Conservation (phyloP, 2,329 filamentous ascomycete genomes). For the Phoma sp. region DNA sequence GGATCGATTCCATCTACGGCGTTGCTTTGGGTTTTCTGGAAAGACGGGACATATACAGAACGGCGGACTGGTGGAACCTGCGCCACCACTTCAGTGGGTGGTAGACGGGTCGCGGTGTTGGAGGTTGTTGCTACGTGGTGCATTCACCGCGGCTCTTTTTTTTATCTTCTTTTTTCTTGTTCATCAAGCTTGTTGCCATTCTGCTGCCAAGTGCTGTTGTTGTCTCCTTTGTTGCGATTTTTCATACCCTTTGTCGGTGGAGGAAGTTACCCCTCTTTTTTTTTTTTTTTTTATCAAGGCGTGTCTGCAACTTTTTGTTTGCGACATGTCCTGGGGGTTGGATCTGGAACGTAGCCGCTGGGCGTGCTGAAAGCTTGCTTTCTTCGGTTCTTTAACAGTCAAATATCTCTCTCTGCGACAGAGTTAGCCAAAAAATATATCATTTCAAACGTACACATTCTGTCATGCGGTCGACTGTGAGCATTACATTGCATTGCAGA, state of each 20-base stretch:
- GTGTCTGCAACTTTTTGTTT: slow-evolving; percentile 10
- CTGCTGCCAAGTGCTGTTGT: slow-evolving; percentile 17
- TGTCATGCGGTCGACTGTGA: neutral
- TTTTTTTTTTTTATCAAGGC: slow-evolving; percentile 17
- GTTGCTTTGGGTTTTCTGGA: slow-evolving; percentile 34
- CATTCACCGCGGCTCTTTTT: slow-evolving; percentile 16
- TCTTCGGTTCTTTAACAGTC: slow-evolving; percentile 33
- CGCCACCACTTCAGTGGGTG: slow-evolving; percentile 23
- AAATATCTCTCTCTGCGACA: slow-evolving; percentile 34
- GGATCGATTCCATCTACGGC: slow-evolving; percentile 41
- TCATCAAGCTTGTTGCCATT: neutral
- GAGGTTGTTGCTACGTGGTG: slow-evolving; percentile 23
- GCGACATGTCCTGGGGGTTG: slow-evolving; percentile 30
- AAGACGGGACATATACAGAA: slow-evolving; percentile 32
- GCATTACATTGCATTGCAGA: neutral
- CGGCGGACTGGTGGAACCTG: slow-evolving; percentile 44
- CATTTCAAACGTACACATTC: slow-evolving; percentile 14
- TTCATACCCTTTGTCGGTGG: slow-evolving; percentile 24
- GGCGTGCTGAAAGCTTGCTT: slow-evolving; percentile 35
- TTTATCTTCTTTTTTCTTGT: neutral
- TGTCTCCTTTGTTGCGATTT: slow-evolving; percentile 28
- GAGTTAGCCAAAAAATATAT: slow-evolving; percentile 36
- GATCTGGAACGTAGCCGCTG: slow-evolving; percentile 37
- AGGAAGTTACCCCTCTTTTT: slow-evolving; percentile 2
- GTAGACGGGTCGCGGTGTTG: slow-evolving; percentile 30